phyloP scores from a whole-genome alignment of 2,329 filamentous ascomycete genomes.

The Trichophyton equinum region DNA sequence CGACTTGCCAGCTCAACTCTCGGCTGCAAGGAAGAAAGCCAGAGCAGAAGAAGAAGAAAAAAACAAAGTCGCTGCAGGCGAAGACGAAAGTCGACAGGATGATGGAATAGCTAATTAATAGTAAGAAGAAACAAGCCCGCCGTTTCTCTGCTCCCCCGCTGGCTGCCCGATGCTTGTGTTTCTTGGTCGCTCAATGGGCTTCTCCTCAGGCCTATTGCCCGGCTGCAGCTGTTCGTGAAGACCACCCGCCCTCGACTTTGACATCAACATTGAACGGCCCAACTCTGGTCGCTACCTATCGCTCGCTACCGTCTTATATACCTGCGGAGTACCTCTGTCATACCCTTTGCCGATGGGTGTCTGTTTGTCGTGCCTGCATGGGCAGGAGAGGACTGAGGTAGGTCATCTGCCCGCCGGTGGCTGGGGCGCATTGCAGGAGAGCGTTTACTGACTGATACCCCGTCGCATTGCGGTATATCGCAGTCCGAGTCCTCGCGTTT shows the following conservation, averaged over 20 bases:
- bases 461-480: background rate
- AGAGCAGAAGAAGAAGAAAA: background rate
- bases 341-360: constrained; percentile 28
- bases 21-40: background rate
- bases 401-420: constrained; percentile 6
- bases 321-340: constrained; percentile 1
- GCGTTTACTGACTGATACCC: background rate
- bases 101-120: background rate
- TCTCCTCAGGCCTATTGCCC: constrained; percentile 9
- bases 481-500: constrained; percentile 34
- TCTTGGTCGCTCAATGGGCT: constrained; percentile 9
- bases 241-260: background rate
- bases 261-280: background rate
- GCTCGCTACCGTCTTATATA: background rate
- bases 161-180: constrained; percentile 1
- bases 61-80: background rate
- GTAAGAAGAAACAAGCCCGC: background rate
- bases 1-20: background rate
- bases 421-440: constrained; percentile 7
- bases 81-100: background rate
- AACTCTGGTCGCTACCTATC: background rate
- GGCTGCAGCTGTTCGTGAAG: background rate
- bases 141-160: background rate
- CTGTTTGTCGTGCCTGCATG: constrained; percentile 34
- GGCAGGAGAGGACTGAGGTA: constrained; percentile 29